A percentile compares a stretch with the other conserved stretches of the same genome.
Conservation (phyloP, 306 rosid genomes). For the Spatholobus suberectus region DNA sequence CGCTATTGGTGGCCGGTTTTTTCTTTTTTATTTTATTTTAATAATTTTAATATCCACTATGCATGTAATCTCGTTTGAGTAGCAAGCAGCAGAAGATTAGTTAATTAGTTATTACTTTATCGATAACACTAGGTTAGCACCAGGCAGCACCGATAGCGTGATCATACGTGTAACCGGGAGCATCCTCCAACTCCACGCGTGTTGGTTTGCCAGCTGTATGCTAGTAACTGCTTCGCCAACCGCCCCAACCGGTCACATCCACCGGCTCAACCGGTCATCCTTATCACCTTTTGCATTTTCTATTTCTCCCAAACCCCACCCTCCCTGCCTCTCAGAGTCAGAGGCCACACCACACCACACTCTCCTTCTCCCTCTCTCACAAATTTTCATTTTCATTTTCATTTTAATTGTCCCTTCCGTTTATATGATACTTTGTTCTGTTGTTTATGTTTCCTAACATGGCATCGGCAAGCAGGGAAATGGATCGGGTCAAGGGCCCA, state of each 20-base stretch:
- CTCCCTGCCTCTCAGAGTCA: neutral
- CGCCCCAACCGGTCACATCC: slow-evolving; percentile 49
- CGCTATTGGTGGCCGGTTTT: neutral
- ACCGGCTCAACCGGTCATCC: slow-evolving; percentile 61
- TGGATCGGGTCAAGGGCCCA: slow-evolving; percentile 87
- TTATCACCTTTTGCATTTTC: slow-evolving; percentile 42
- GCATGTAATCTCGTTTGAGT: neutral
- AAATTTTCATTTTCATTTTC: neutral
- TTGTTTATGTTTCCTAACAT: neutral
- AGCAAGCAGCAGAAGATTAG: neutral
- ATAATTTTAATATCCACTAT: neutral
- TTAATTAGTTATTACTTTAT: slow-evolving; percentile 11
- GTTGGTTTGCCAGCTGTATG: slow-evolving; percentile 70
- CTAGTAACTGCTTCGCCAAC: slow-evolving; percentile 62
- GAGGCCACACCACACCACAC: neutral
- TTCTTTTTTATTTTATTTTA: neutral
- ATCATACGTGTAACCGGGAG: slow-evolving; percentile 56
- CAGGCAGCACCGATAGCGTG: slow-evolving; percentile 29
- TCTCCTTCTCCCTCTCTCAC: neutral
- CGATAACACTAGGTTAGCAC: neutral
- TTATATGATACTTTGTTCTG: neutral
- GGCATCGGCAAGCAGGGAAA: slow-evolving; percentile 48
- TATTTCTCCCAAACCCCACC: slow-evolving; percentile 30
- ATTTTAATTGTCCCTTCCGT: neutral
- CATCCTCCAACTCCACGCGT: slow-evolving; percentile 56